These are phyloP conservation scores for Monosporascus cannonballus DNA, from an alignment of 2,329 filamentous ascomycete species.

Conservation along the genomic window DNA sequence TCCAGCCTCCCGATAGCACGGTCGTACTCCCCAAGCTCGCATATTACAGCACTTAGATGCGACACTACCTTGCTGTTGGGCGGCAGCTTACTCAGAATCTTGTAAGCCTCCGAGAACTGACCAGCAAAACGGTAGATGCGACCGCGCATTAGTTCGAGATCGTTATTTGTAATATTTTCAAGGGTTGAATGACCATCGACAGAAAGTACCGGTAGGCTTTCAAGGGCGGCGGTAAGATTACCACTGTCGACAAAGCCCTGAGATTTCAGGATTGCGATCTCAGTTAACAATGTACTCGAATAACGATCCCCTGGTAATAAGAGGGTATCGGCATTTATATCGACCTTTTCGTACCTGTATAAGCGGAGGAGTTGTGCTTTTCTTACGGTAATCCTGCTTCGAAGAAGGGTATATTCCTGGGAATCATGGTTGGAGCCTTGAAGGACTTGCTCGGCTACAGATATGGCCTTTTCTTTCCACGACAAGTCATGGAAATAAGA, in stretches of 20 bases:
- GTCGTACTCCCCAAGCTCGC: no score
- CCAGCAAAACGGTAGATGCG: slow-evolving; percentile 5
- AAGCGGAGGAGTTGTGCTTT: not conserved
- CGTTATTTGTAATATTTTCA: not conserved
- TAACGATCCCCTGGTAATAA: slow-evolving; percentile 1
- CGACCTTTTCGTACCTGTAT: not conserved
- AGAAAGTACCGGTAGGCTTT: not conserved
- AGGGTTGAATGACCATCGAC: not conserved
- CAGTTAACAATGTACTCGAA: slow-evolving; percentile 2
- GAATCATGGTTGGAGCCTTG: not conserved
- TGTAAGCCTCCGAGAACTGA: slow-evolving; percentile 3
- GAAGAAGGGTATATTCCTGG: not conserved
- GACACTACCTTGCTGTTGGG: no score
- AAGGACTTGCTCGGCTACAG: not conserved
- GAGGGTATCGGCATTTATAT: not conserved
- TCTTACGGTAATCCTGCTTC: not conserved
- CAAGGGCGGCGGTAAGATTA: not conserved
- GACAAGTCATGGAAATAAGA: slow-evolving; percentile 3
- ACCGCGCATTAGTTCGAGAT: slow-evolving; percentile 3
- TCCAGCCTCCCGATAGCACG: no score
- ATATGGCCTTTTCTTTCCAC: slow-evolving; percentile 1
- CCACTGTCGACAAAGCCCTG: not conserved
- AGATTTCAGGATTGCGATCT: slow-evolving; percentile 2
- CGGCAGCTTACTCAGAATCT: no score
- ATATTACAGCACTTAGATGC: no score